These are phyloP conservation scores for Phytophthora sansomeana DNA, from an alignment of 352 stramenopile species.

Conservation along the genomic window DNA sequence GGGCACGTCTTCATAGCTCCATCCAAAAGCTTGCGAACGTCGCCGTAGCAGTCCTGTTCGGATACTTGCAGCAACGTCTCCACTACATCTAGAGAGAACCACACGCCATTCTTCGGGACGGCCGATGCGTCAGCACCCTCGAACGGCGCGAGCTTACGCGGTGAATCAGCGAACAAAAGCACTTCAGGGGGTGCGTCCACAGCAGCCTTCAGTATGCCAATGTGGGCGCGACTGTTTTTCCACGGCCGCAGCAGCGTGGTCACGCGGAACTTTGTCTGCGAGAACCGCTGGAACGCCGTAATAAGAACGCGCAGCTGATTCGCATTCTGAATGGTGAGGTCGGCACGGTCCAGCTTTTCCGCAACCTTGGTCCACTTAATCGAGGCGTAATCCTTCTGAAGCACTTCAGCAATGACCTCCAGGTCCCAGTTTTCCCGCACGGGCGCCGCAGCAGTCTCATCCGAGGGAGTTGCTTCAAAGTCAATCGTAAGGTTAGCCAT, in stretches of 20 bases:
- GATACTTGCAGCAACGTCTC: slow-evolving; percentile 83
- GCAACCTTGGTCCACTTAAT: slow-evolving; percentile 90
- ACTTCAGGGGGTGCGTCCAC: slow-evolving; percentile 85
- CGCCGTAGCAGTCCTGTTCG: slow-evolving; percentile 85
- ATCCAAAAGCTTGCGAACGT: slow-evolving; percentile 85
- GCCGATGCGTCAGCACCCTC: slow-evolving; percentile 88
- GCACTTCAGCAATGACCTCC: slow-evolving; percentile 86
- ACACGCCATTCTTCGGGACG: slow-evolving; percentile 87
- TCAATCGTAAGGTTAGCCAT: slow-evolving; percentile 86
- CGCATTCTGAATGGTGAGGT: slow-evolving; percentile 70
- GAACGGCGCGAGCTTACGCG: slow-evolving; percentile 84
- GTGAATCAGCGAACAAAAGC: slow-evolving; percentile 80
- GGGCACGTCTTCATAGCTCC: slow-evolving; percentile 84
- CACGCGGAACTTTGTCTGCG: slow-evolving; percentile 83
- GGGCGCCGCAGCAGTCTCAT: slow-evolving; percentile 35
- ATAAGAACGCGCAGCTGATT: slow-evolving; percentile 78
- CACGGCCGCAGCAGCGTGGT: slow-evolving; percentile 76
- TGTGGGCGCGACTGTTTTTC: slow-evolving; percentile 82
- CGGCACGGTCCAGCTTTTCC: slow-evolving; percentile 85
- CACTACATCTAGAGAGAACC: slow-evolving; percentile 88
- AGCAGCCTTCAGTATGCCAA: slow-evolving; percentile 79
- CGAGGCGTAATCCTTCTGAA: slow-evolving; percentile 84
- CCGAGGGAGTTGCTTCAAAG: slow-evolving; percentile 56
- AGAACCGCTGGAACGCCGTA: slow-evolving; percentile 83
- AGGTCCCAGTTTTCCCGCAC: slow-evolving; percentile 78